Conservation (phyloP, 148 eudicot species). For the Arbutus unedo region DNA sequence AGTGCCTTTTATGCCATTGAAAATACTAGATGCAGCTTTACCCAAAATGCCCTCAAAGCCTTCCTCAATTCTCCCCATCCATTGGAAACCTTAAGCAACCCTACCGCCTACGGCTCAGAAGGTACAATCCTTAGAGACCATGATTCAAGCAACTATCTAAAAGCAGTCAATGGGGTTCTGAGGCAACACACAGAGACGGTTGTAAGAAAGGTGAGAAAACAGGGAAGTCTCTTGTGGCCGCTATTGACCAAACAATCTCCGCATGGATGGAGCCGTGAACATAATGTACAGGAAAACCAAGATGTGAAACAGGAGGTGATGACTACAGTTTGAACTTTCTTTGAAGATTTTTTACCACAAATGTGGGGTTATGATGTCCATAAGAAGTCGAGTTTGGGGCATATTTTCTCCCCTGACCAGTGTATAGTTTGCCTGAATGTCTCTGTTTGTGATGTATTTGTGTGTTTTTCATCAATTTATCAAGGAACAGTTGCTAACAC, state of each 20-base stretch:
- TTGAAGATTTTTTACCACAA: not conserved
- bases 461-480: slow-evolving; percentile 15
- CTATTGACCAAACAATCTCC: slow-evolving; percentile 43
- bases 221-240: slow-evolving; percentile 57
- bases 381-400: slow-evolving; percentile 11
- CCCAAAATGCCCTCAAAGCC: slow-evolving; percentile 40
- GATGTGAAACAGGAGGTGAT: slow-evolving; percentile 31
- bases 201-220: slow-evolving; percentile 34
- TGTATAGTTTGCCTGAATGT: slow-evolving; percentile 21
- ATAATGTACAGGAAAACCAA: slow-evolving; percentile 20
- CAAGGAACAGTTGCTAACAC: slow-evolving; percentile 17
- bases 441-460: not conserved
- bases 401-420: not conserved
- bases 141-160: slow-evolving; percentile 75
- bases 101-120: slow-evolving; percentile 70
- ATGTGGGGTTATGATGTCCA: not conserved
- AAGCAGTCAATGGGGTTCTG: slow-evolving; percentile 59
- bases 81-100: slow-evolving; percentile 63
- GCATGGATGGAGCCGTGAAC: slow-evolving; percentile 46
- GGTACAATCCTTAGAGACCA: slow-evolving; percentile 84
- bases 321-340: slow-evolving; percentile 31
- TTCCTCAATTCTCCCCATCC: slow-evolving; percentile 83
- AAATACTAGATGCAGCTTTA: slow-evolving; percentile 26
- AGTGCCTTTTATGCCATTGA: slow-evolving; percentile 54
- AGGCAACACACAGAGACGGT: slow-evolving; percentile 40